phyloP scores from a whole-genome alignment of 129 eudicot genomes.

The Daucus carota region DH1_v3.0 NC_030382.2:41457501-41458000 shows the following conservation, averaged over 20 bases:
- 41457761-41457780: slow-evolving; percentile 84
- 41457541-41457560: background rate
- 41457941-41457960: slow-evolving; percentile 95
- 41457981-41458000: slow-evolving; percentile 62
- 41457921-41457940: slow-evolving; percentile 74
- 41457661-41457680: background rate
- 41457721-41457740: background rate
- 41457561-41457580: background rate
- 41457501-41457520: background rate
- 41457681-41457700: background rate
- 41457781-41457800: slow-evolving; percentile 89
- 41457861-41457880: slow-evolving; percentile 35
- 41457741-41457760: slow-evolving; percentile 23
- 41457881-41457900: slow-evolving; percentile 22
- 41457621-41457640: background rate
- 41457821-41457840: slow-evolving; percentile 52
- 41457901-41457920: slow-evolving; percentile 37
- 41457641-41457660: background rate
- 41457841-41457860: slow-evolving; percentile 24
- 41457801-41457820: slow-evolving; percentile 48
- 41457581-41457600: background rate
- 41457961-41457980: slow-evolving; percentile 99
- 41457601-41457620: background rate
- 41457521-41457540: background rate
- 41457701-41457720: background rate